Percentiles rank a stretch among this genome's conserved stretches.
Evolutionary conservation across 2,329 filamentous ascomycete genomes (phyloP).

Genomic region (Bipolaris oryzae): DNA sequence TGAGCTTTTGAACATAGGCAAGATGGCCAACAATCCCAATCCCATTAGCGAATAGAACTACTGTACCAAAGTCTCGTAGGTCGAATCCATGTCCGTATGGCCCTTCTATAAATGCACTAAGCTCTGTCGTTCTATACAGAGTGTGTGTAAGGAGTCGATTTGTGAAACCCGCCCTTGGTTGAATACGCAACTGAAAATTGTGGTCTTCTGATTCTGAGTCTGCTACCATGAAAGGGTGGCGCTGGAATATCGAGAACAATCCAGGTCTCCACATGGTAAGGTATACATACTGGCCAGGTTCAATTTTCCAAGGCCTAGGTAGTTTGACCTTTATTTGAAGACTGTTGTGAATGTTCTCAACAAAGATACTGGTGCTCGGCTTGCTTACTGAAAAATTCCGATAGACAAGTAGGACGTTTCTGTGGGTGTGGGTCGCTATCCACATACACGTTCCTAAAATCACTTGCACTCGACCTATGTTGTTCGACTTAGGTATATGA

Average conservation of each 20-base stretch:
- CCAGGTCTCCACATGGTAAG: slow-evolving; percentile 14
- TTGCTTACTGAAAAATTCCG: slow-evolving; percentile 19
- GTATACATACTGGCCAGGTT: slow-evolving; percentile 23
- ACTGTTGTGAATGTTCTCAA: slow-evolving; percentile 16
- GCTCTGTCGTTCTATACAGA: slow-evolving; percentile 1
- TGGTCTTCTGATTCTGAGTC: background rate
- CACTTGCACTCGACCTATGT: slow-evolving; percentile 1
- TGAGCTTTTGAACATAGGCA: slow-evolving; percentile 17
- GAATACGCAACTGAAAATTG: slow-evolving; percentile 16
- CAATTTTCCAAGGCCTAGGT: slow-evolving; percentile 18
- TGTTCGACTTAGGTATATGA: slow-evolving; percentile 9
- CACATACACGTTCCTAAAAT: slow-evolving; percentile 13
- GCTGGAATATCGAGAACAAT: slow-evolving; percentile 19
- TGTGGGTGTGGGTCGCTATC: slow-evolving; percentile 8
- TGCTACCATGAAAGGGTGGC: slow-evolving; percentile 21
- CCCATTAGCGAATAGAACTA: slow-evolving; percentile 24
- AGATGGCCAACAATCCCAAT: slow-evolving; percentile 23
- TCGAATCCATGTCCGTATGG: slow-evolving; percentile 17
- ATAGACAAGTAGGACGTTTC: slow-evolving; percentile 19
- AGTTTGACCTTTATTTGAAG: slow-evolving; percentile 16
- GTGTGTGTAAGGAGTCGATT: background rate
- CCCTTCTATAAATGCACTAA: slow-evolving; percentile 15
- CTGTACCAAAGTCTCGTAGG: slow-evolving; percentile 21
- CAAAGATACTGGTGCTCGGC: slow-evolving; percentile 8
- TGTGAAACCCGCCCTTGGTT: slow-evolving; percentile 20